These are phyloP conservation scores for Stenocarpella maydis DNA, from an alignment of 2,329 filamentous ascomycete species.

Conservation along the genomic window DNA sequence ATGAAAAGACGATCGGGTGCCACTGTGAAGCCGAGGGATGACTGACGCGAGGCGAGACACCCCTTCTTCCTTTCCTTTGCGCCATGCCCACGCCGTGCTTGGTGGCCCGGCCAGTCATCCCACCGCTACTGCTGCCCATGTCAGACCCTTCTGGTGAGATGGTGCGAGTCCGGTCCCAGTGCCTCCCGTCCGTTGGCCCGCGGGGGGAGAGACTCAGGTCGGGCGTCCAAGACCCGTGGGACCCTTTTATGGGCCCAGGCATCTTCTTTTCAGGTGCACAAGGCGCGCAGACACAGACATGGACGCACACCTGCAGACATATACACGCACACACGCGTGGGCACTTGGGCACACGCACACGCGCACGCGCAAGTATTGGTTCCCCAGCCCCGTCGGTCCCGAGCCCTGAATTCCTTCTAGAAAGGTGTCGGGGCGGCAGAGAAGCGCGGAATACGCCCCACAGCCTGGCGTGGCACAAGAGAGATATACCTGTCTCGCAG, in stretches of 20 bases:
- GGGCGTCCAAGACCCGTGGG: conserved; percentile 28
- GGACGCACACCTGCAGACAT: background rate
- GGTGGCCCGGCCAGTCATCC: background rate
- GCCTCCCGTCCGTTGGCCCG: background rate
- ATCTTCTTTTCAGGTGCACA: conserved; percentile 1
- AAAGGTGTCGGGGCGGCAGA: conserved; percentile 6
- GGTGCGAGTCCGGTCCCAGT: background rate
- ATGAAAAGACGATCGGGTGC: conserved; percentile 33
- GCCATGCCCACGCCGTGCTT: background rate
- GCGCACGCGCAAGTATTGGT: background rate
- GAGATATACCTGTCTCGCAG: conserved; percentile 23
- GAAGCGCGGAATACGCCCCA: conserved; percentile 18
- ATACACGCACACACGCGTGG: background rate
- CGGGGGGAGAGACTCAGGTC: background rate
- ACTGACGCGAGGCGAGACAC: background rate
- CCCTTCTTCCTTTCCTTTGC: background rate
- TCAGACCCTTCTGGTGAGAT: conserved; percentile 9
- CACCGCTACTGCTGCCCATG: conserved; percentile 11
- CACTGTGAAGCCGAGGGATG: conserved; percentile 23
- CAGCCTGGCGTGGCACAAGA: conserved; percentile 16
- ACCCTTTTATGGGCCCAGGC: conserved; percentile 25
- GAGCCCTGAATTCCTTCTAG: conserved; percentile 17
- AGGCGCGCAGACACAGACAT: background rate
- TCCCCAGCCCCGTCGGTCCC: conserved; percentile 1
- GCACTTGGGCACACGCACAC: background rate